Evolutionary conservation across 2,329 filamentous ascomycete genomes (phyloP), one percentile per base, ranked within the genome.

Genomic region (Teratosphaeria gauchensis): DNA sequence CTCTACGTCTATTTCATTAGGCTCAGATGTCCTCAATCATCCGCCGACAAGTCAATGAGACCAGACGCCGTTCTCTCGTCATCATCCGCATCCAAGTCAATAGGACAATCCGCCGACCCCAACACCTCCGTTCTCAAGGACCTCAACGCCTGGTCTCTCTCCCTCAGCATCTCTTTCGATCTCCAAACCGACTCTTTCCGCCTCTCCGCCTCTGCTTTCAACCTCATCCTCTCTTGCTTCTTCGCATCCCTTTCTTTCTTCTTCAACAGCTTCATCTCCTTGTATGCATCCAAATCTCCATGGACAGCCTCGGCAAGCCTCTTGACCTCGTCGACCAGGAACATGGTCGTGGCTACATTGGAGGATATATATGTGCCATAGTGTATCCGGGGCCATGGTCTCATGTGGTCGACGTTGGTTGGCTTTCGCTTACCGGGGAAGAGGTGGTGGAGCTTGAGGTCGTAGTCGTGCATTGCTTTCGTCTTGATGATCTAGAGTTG

Each of bases 331-430:
- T 61, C 19, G 9, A 56, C 33, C 51, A 69, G 52, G 51, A 70
- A 69, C 66, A 71, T 68, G 2, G 65, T 69, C 3, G 67, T 66
- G 19, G 53, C 24, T 1, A 62, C 62, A 3, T 64, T 66, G 24
- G 42, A 56, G 28, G 60, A 56, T 1, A 58, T 55, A 53, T 69
- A 70, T 0, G 57, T 64, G 0, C 70, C 70, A 21, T 67, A 69
- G 19, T 61, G 54, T 12, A 68, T 42, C n/a, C 30, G 24, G 1
- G 63, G 62, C n/a, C 66, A 32, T 16, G 28, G 32, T 1, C 31
- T 48, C 19, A n/a, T 42, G 11, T 24, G 31, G 32, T 21, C 21
- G n/a, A 14, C 31, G 8, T 54, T 55, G 19, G 58, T 51, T 16
- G 31, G 51, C 28, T 12, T 46, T 19, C 61, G 54, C n/a, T 53